Percentiles rank a stretch among this genome's conserved stretches.
Evolutionary conservation across 73 alveolate species (phyloP).

Genomic region (Urostyla sp.): DNA sequence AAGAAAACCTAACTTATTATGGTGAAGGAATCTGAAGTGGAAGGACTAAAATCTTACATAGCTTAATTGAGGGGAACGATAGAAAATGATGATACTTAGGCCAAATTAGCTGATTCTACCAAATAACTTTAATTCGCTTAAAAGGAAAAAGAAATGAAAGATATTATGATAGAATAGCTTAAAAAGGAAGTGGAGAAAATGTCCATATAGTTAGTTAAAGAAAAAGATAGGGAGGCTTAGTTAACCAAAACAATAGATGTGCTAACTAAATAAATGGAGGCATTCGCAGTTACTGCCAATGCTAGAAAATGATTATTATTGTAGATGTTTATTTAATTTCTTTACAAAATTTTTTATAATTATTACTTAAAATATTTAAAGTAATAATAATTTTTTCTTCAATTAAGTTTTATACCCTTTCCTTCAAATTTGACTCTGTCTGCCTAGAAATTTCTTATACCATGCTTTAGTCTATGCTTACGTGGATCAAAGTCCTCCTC

Average conservation of each 20-base stretch:
- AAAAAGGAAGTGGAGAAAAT: background rate
- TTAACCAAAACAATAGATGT: background rate
- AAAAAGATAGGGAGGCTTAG: background rate
- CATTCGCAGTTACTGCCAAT: background rate
- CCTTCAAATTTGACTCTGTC: constrained; percentile 2
- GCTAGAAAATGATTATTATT: background rate
- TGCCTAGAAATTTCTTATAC: constrained; percentile 61
- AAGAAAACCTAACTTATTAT: background rate
- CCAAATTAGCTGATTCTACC: background rate
- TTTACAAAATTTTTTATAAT: background rate
- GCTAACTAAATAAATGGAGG: background rate
- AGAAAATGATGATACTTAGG: background rate
- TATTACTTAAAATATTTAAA: background rate
- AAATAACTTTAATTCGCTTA: background rate
- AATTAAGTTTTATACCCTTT: constrained; percentile 32
- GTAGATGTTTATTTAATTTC: background rate
- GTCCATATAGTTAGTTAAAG: background rate
- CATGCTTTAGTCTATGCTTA: constrained; percentile 85
- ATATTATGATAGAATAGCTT: background rate
- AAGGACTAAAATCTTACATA: background rate
- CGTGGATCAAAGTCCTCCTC: constrained; percentile 94
- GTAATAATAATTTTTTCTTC: background rate
- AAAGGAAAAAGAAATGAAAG: background rate
- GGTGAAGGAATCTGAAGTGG: background rate
- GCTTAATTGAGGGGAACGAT: background rate